Percentiles rank a stretch among this genome's conserved stretches.
phyloP scores from a whole-genome alignment of 139 green algal species.

The Picochlorum sp. region DNA sequence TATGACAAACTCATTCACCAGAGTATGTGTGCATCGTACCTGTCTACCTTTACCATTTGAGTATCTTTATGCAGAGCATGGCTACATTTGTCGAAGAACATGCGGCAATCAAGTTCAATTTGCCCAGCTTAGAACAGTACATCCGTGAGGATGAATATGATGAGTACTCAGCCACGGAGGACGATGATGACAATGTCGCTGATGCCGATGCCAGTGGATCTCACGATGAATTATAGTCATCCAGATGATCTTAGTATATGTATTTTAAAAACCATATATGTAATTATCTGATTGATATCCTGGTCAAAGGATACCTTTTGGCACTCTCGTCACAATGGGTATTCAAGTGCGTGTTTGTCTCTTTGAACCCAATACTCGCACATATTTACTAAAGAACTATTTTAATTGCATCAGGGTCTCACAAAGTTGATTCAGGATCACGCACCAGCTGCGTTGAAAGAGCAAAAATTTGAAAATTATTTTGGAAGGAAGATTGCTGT shows the following conservation, averaged over 20 bases:
- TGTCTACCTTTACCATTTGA: neutral
- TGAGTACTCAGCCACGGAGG: neutral
- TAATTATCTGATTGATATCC: too few relatives aligned
- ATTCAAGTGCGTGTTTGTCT: neutral
- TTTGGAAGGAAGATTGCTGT: constrained; percentile 95
- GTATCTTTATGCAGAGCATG: neutral
- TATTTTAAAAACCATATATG: too few relatives aligned
- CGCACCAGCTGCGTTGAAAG: constrained; percentile 63
- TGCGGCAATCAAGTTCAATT: constrained; percentile 1
- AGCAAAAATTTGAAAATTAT: constrained; percentile 92
- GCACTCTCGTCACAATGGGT: neutral
- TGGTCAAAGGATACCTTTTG: too few relatives aligned
- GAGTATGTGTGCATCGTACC: neutral
- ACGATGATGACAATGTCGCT: neutral
- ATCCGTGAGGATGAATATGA: neutral
- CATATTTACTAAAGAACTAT: neutral
- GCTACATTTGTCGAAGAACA: neutral
- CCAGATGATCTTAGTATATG: too few relatives aligned
- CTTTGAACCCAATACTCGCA: too few relatives aligned
- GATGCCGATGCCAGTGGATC: neutral
- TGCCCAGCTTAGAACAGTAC: neutral
- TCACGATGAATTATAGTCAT: constrained; percentile 1
- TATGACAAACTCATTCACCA: neutral
- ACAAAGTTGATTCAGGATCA: constrained; percentile 89
- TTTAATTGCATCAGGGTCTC: constrained; percentile 58